These are phyloP conservation scores for Beta corolliflora DNA, from an alignment of 179 eudicot species.

Conservation along the genomic window DNA sequence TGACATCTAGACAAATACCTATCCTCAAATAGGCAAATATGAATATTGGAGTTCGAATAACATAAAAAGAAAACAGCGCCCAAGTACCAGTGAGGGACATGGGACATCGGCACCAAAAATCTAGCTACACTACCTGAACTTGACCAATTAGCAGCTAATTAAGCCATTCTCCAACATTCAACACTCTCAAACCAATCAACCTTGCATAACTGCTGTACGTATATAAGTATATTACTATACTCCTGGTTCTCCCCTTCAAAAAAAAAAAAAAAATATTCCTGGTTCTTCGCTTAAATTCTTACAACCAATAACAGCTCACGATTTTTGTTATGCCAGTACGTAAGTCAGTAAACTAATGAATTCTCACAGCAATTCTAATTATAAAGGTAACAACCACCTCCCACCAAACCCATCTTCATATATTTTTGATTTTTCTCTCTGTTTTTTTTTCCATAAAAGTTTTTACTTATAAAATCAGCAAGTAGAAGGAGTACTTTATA, in stretches of 20 bases:
- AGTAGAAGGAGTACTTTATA: too few species aligned
- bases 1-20: too few species aligned
- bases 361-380: too few species aligned
- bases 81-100: neutral
- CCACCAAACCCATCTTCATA: constrained; percentile 34
- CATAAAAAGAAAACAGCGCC: too few species aligned
- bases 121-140: constrained; percentile 12
- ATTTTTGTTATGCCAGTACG: too few species aligned
- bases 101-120: constrained; percentile 11
- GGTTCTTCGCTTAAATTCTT: neutral
- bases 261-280: too few species aligned
- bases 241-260: too few species aligned
- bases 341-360: too few species aligned
- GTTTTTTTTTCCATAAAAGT: neutral
- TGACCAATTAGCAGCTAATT: neutral
- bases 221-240: neutral
- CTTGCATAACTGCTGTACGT: neutral
- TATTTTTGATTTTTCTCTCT: neutral
- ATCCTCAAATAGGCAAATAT: too few species aligned
- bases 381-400: constrained; percentile 34
- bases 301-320: neutral
- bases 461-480: neutral
- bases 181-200: neutral
- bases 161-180: neutral
- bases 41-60: too few species aligned